Percentiles rank a stretch among this genome's conserved stretches.
Conservation (phyloP, 352 stramenopile species). For the Aphanomyces euteiches region DNA sequence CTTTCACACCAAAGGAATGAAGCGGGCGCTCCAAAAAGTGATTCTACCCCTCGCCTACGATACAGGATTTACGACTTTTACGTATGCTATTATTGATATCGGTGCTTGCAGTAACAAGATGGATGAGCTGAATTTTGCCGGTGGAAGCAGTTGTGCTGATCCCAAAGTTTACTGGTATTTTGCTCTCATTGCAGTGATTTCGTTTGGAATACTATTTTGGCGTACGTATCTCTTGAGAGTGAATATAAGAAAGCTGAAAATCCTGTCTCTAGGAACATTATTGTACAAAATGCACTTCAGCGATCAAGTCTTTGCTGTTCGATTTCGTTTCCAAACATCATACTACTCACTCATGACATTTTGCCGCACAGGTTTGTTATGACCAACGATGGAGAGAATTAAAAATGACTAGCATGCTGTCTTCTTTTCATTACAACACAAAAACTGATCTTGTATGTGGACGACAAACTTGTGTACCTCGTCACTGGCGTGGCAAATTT, state of each 20-base stretch:
- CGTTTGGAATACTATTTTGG: constrained; percentile 20
- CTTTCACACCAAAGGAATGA: not conserved
- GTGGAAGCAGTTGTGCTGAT: constrained; percentile 2
- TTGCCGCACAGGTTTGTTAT: constrained; percentile 1
- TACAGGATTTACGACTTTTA: constrained; percentile 9
- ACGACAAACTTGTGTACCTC: constrained; percentile 4
- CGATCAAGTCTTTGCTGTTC: constrained; percentile 28
- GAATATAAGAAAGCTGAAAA: not conserved
- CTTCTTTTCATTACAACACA: constrained; percentile 20
- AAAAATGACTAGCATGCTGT: not conserved
- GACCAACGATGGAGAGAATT: not conserved
- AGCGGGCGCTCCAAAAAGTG: constrained; percentile 4
- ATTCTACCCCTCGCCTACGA: constrained; percentile 18
- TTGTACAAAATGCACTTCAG: constrained; percentile 25
- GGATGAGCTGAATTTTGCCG: not conserved
- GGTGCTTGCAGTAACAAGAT: constrained; percentile 23
- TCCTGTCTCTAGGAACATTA: constrained; percentile 14
- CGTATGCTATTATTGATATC: constrained; percentile 23
- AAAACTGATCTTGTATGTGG: constrained; percentile 16
- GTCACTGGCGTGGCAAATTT: constrained; percentile 6
- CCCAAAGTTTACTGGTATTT: constrained; percentile 11
- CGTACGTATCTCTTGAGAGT: not conserved
- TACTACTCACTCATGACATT: constrained; percentile 23
- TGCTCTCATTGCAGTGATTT: not conserved
- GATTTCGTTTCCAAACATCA: constrained; percentile 27